These are phyloP conservation scores for Leccinum rimulosum DNA, from an alignment of 768 basidiomycete species.

Conservation along the genomic window DNA sequence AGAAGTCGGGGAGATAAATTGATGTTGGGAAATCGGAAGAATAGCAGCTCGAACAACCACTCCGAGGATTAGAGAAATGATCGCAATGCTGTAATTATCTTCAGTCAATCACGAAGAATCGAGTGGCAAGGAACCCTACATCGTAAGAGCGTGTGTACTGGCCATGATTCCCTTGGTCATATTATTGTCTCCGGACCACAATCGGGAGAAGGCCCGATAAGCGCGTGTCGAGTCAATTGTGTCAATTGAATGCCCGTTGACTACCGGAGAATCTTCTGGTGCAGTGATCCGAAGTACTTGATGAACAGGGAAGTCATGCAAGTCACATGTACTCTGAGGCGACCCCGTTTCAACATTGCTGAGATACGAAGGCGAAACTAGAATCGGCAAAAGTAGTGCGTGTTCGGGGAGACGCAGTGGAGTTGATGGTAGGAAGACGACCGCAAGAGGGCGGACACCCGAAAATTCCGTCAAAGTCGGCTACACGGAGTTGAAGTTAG, in stretches of 20 bases:
- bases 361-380: slow-evolving; percentile 30
- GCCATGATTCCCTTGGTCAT: slow-evolving; percentile 38
- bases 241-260: slow-evolving; percentile 47
- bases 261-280: slow-evolving; percentile 35
- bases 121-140: slow-evolving; percentile 44
- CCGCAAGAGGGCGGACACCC: slow-evolving; percentile 58
- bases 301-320: slow-evolving; percentile 39
- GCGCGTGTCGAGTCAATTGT: slow-evolving; percentile 41
- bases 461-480: slow-evolving; percentile 37
- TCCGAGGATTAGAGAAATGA: slow-evolving; percentile 67
- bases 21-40: slow-evolving; percentile 19
- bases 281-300: slow-evolving; percentile 40
- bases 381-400: slow-evolving; percentile 59
- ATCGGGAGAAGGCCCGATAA: slow-evolving; percentile 44
- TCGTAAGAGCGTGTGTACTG: slow-evolving; percentile 57
- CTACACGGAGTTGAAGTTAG: slow-evolving; percentile 36
- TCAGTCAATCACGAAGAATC: slow-evolving; percentile 14
- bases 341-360: slow-evolving; percentile 23
- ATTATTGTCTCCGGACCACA: slow-evolving; percentile 38
- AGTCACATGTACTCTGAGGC: slow-evolving; percentile 43
- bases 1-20: slow-evolving; percentile 14
- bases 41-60: slow-evolving; percentile 36
- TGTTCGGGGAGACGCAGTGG: slow-evolving; percentile 37
- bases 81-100: slow-evolving; percentile 50
- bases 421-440: slow-evolving; percentile 61